Evolutionary conservation across 768 basidiomycete genomes (phyloP).

Genomic region (Podaxis rugospora): DNA sequence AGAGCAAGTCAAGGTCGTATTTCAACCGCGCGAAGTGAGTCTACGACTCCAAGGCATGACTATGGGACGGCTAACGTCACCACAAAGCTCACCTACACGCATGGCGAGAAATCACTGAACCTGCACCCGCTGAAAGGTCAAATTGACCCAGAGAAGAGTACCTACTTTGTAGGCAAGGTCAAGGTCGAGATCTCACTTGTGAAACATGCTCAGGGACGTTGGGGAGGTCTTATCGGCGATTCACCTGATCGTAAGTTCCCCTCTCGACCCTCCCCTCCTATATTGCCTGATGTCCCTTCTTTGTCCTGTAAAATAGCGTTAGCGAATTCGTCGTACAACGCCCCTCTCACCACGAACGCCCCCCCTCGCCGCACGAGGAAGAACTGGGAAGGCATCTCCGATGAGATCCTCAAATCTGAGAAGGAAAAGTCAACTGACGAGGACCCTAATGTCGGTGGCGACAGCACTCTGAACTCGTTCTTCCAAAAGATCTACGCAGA

Average conservation of each 20-base stretch:
- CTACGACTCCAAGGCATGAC: not conserved
- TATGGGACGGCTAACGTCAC: constrained; percentile 5
- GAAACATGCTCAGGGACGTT: constrained; percentile 65
- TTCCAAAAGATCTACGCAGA: constrained; percentile 90
- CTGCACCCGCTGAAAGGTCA: constrained; percentile 81
- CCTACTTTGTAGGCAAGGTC: constrained; percentile 71
- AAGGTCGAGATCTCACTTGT: constrained; percentile 83
- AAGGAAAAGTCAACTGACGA: constrained; percentile 67
- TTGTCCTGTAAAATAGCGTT: constrained; percentile 23
- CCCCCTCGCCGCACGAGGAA: constrained; percentile 46
- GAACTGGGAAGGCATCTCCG: constrained; percentile 90
- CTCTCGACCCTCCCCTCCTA: not conserved
- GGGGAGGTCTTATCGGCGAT: constrained; percentile 75
- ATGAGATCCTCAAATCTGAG: constrained; percentile 58
- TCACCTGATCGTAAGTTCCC: constrained; percentile 62
- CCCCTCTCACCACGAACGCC: constrained; percentile 19
- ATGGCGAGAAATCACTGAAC: constrained; percentile 66
- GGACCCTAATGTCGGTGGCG: constrained; percentile 89
- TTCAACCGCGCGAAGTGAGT: constrained; percentile 61
- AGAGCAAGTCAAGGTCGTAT: constrained; percentile 52
- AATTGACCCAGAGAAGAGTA: constrained; percentile 61
- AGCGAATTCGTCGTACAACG: constrained; percentile 23
- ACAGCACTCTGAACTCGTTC: constrained; percentile 79
- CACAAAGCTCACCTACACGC: constrained; percentile 50
- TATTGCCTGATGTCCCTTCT: constrained; percentile 1